These are phyloP conservation scores for Mortierella sp. DNA, from an alignment of 371 early-diverging fungal genomes.

Conservation along the genomic window DNA sequence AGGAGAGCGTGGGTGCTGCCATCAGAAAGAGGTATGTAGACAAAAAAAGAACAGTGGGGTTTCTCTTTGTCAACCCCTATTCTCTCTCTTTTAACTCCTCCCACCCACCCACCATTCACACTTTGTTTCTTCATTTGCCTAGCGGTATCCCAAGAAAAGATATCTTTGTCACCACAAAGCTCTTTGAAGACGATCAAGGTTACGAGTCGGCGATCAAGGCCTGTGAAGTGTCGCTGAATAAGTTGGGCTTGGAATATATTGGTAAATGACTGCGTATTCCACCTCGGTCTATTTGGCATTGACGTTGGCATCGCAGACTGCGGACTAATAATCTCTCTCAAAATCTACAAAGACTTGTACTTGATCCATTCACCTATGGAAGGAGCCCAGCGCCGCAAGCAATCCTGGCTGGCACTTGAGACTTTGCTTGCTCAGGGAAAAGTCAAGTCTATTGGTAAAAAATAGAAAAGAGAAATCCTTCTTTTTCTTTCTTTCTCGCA, in stretches of 20 bases:
- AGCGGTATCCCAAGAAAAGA: conserved; percentile 64
- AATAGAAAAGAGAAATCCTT: background rate
- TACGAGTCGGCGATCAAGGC: conserved; percentile 57
- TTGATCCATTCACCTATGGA: conserved; percentile 78
- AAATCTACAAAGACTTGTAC: conserved; percentile 62
- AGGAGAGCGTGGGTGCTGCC: conserved; percentile 55
- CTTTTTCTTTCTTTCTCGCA: no score
- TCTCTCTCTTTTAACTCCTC: background rate
- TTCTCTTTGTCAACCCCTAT: no score
- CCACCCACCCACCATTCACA: background rate
- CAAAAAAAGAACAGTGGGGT: no score
- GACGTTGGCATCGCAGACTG: background rate
- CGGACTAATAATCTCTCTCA: background rate
- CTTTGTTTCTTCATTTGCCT: background rate
- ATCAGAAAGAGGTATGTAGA: conserved; percentile 52
- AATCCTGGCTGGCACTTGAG: conserved; percentile 62
- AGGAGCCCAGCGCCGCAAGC: conserved; percentile 55
- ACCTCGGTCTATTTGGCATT: background rate
- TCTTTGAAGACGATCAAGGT: conserved; percentile 60
- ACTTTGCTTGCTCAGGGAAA: conserved; percentile 58
- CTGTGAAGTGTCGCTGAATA: conserved; percentile 60
- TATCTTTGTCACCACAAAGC: conserved; percentile 79
- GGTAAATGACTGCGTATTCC: conserved; percentile 27
- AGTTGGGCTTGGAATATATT: conserved; percentile 73
- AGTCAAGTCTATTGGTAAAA: conserved; percentile 61